Percentiles rank a stretch among this genome's conserved stretches.
Evolutionary conservation across 306 rosid species (phyloP).

Genomic region (Cucurbita pepo): DNA sequence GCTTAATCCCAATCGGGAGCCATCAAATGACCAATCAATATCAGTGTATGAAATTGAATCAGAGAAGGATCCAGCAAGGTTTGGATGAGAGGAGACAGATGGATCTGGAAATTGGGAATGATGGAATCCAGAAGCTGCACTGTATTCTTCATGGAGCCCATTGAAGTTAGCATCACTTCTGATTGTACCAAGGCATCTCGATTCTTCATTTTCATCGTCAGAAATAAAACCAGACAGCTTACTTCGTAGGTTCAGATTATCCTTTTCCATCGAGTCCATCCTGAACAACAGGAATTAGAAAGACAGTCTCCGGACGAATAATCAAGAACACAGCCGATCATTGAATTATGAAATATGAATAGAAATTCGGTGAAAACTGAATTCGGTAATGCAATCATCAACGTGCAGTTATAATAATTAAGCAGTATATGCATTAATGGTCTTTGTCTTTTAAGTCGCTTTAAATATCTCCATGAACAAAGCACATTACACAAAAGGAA

Average conservation of each 20-base stretch:
- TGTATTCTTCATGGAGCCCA: not conserved
- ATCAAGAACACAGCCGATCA: not conserved
- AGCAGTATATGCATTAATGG: not conserved
- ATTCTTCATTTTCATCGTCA: conserved; percentile 6
- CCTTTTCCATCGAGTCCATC: conserved; percentile 9
- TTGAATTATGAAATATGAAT: not conserved
- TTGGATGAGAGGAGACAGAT: conserved; percentile 5
- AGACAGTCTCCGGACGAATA: not conserved
- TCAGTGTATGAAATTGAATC: not conserved
- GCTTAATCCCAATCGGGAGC: not conserved
- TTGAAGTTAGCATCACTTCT: conserved; percentile 1
- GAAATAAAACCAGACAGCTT: not conserved
- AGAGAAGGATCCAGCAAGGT: not conserved
- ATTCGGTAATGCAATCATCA: not conserved
- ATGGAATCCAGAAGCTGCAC: conserved; percentile 7
- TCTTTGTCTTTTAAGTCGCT: too few species aligned
- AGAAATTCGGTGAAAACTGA: not conserved
- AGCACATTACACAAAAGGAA: not conserved
- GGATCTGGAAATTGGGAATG: not conserved
- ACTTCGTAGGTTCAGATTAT: conserved; percentile 2
- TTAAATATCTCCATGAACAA: not conserved
- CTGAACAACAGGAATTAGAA: not conserved
- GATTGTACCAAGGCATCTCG: not conserved
- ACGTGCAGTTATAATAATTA: not conserved
- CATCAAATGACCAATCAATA: not conserved